Evolutionary conservation across 257 asterid species (phyloP), one percentile per base, ranked within the genome.

Genomic region (Solanum chmielewskii): DNA sequence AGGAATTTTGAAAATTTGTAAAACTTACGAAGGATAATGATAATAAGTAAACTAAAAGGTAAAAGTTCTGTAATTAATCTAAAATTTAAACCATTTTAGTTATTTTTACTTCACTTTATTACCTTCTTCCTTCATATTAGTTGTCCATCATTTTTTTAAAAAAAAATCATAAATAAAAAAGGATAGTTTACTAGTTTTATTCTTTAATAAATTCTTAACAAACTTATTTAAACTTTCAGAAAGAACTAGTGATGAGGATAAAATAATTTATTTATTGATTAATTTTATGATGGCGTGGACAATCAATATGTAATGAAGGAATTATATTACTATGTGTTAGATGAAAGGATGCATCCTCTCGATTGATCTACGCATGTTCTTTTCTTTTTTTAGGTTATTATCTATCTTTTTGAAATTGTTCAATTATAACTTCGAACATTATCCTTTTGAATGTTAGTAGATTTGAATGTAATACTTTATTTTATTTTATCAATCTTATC

Each of bases 1-100:
- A 37, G 7, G 0, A 37, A 37, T 5, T 5, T 37, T 37, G 1
- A 1, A 37, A 37, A 5, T 37, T 37, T 37, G 0, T 37, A 37
- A 37, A 37, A 37, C 7, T 37, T 37, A 5, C 7, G 7, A 0
- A 0, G 39, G 1, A 37, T 37, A 37, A 37, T 37, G 39, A 0
- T 37, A 37, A 5, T 37, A 37, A 37, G 39, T 37, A 37, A 37
- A 6, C 7, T 37, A 37, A 37, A 37, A 37, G 7, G 39, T 37
- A 0, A 0, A 37, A 37, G 1, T 37, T 37, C 7, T 0, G 0
- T 37, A 37, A 37, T 37, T 37, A 5, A 37, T 37, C 1, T 2
- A 37, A 37, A 37, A n/a, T n/a, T 12, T 66, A 25, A 66, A 66
- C 18, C 35, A 20, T 56, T 56, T 56, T 56, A 20, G 5, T 56